A percentile compares a stretch with the other conserved stretches of the same genome.
phyloP scores from a whole-genome alignment of 768 basidiomycete genomes.

The Rhizopogon rudus region DNA sequence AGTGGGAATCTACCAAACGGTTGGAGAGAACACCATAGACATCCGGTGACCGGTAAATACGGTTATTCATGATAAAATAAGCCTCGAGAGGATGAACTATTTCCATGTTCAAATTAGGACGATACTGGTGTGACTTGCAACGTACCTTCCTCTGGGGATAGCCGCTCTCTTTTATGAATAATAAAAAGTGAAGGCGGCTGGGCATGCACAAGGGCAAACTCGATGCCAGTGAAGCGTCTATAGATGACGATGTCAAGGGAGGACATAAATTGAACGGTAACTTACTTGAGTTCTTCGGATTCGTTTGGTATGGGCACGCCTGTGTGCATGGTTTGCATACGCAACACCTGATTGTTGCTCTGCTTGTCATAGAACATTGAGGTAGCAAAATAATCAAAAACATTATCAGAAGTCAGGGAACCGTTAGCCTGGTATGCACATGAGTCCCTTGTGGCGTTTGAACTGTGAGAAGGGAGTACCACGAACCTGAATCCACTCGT shows the following conservation, averaged over 20 bases:
- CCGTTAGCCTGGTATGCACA: constrained; percentile 58
- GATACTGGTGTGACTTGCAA: constrained; percentile 5
- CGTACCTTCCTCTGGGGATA: constrained; percentile 81
- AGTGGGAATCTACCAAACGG: constrained; percentile 51
- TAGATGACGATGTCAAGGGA: not conserved
- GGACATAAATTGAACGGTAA: constrained; percentile 6
- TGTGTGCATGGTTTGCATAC: constrained; percentile 91
- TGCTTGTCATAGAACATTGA: constrained; percentile 96
- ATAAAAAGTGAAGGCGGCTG: constrained; percentile 80
- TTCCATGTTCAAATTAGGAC: constrained; percentile 4
- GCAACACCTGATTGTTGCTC: constrained; percentile 86
- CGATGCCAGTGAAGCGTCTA: constrained; percentile 83
- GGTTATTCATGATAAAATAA: constrained; percentile 86
- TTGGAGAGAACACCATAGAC: constrained; percentile 82
- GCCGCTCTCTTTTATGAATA: constrained; percentile 82
- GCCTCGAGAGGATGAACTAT: constrained; percentile 73
- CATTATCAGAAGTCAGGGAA: constrained; percentile 69
- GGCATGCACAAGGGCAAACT: constrained; percentile 81
- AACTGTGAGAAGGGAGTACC: not conserved
- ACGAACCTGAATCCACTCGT: constrained; percentile 79
- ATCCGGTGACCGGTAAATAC: constrained; percentile 86
- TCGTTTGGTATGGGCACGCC: constrained; percentile 75
- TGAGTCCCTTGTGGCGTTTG: not conserved
- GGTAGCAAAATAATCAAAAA: constrained; percentile 84
- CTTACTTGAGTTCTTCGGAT: constrained; percentile 80